Evolutionary conservation across 148 eudicot genomes (phyloP).

Genomic region (Fagopyrum esculentum): DNA sequence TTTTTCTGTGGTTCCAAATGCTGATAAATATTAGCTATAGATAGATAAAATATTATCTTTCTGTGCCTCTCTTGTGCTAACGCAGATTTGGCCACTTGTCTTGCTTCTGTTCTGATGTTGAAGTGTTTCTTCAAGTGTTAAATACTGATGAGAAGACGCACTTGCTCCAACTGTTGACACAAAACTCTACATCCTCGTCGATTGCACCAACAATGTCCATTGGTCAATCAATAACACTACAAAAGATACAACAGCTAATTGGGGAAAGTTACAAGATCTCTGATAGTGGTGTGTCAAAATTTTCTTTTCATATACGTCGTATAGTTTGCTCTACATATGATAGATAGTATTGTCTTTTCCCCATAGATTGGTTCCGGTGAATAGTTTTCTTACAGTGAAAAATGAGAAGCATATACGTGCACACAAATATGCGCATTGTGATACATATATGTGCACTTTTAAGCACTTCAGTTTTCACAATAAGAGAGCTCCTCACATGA

Average conservation of each 20-base stretch:
- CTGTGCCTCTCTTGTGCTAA: neutral
- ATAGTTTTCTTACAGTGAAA: too few relatives aligned
- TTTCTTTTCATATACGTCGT: conserved; percentile 14
- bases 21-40: neutral
- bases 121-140: conserved; percentile 58
- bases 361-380: too few relatives aligned
- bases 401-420: too few relatives aligned
- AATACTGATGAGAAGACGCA: conserved; percentile 35
- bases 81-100: conserved; percentile 89
- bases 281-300: conserved; percentile 33
- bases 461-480: too few relatives aligned
- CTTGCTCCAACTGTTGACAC: conserved; percentile 47
- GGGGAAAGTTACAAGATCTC: conserved; percentile 45
- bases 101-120: conserved; percentile 81
- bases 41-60: neutral
- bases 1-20: neutral
- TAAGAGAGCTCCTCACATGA: too few relatives aligned
- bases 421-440: too few relatives aligned
- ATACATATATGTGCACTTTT: too few relatives aligned
- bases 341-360: neutral
- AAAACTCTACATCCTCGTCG: conserved; percentile 29
- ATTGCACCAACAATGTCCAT: conserved; percentile 38
- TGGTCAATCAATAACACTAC: conserved; percentile 52
- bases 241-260: conserved; percentile 50
- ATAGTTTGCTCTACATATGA: neutral